These are phyloP conservation scores for Colletotrichum neosansevieriae DNA, from an alignment of 2,329 filamentous ascomycete genomes.

Conservation along the genomic window DNA sequence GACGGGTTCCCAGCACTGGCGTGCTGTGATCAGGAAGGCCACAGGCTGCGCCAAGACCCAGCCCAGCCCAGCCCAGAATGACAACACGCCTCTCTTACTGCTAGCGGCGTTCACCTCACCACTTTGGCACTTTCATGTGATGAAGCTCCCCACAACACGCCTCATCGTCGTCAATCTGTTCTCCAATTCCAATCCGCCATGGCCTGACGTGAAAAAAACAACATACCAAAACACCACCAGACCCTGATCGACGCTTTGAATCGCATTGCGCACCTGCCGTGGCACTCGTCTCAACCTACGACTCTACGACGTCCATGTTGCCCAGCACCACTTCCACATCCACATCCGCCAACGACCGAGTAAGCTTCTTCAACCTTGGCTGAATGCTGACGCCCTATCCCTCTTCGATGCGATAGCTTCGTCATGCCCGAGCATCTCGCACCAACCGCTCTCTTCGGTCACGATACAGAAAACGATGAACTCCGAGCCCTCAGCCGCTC, in stretches of 20 bases:
- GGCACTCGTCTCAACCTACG: background rate
- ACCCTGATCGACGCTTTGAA: background rate
- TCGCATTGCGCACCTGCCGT: constrained; percentile 1
- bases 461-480: constrained; percentile 51
- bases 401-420: constrained; percentile 45
- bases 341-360: background rate
- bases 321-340: constrained; percentile 9
- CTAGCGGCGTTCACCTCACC: constrained; percentile 13
- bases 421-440: constrained; percentile 62
- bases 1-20: constrained; percentile 26
- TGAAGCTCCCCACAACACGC: constrained; percentile 37
- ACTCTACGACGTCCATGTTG: constrained; percentile 14
- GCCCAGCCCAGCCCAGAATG: constrained; percentile 12
- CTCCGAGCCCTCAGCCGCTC: constrained; percentile 69
- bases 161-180: constrained; percentile 17
- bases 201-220: constrained; percentile 35
- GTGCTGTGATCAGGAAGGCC: background rate
- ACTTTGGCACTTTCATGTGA: constrained; percentile 40
- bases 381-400: constrained; percentile 22
- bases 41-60: background rate
- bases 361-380: constrained; percentile 6
- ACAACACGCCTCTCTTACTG: constrained; percentile 5
- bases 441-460: constrained; percentile 49
- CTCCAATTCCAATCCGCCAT: constrained; percentile 13
- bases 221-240: constrained; percentile 1